Evolutionary conservation across 2,329 filamentous ascomycete genomes (phyloP).

Genomic region (Ambrosiella beaveri): DNA sequence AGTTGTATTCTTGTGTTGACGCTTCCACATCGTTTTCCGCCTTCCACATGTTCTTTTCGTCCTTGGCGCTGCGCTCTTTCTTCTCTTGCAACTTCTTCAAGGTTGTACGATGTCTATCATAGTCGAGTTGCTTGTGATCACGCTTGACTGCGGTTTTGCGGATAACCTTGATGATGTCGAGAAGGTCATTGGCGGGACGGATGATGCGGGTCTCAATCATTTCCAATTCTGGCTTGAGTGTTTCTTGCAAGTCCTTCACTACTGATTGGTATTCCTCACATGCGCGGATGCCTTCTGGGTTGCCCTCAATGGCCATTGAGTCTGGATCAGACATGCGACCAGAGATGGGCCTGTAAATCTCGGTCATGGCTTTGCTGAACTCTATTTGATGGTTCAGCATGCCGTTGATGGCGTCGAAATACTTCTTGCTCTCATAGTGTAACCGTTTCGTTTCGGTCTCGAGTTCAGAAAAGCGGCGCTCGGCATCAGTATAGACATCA

Average conservation of each 20-base stretch:
- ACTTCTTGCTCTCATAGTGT: slow-evolving; percentile 93
- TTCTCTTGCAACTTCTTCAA: slow-evolving; percentile 96
- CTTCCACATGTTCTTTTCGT: slow-evolving; percentile 94
- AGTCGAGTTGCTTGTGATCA: slow-evolving; percentile 94
- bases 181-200: slow-evolving; percentile 76
- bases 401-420: slow-evolving; percentile 93
- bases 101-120: slow-evolving; percentile 65
- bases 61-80: slow-evolving; percentile 89
- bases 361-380: slow-evolving; percentile 87
- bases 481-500: slow-evolving; percentile 82
- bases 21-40: slow-evolving; percentile 81
- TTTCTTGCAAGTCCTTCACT: slow-evolving; percentile 77
- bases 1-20: slow-evolving; percentile 89
- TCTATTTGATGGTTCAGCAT: slow-evolving; percentile 97
- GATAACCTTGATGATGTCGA: slow-evolving; percentile 90
- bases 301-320: slow-evolving; percentile 64
- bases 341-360: slow-evolving; percentile 97
- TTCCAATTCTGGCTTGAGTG: slow-evolving; percentile 77
- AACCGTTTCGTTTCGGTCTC: slow-evolving; percentile 93
- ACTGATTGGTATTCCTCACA: slow-evolving; percentile 92
- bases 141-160: slow-evolving; percentile 77
- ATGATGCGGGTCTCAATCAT: slow-evolving; percentile 93
- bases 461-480: slow-evolving; percentile 82
- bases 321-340: slow-evolving; percentile 88
- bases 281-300: slow-evolving; percentile 79